These are phyloP conservation scores for Sarocladium strictum DNA, from an alignment of 2,329 filamentous ascomycete species.

Conservation along the genomic window DNA sequence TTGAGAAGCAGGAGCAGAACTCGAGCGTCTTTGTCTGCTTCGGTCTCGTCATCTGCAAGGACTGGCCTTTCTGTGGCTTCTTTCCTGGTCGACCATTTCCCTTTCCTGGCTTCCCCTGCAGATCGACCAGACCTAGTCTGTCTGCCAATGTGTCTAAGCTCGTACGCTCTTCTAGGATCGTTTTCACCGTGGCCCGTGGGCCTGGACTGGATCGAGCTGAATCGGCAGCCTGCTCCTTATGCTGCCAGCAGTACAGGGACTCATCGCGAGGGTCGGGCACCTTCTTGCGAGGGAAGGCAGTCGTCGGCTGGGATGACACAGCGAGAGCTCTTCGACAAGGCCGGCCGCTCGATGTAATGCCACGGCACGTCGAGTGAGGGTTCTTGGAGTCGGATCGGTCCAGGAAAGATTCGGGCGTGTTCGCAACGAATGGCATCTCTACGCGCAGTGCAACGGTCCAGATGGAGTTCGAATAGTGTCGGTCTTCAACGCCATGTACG, in stretches of 20 bases:
- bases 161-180: conserved; percentile 47
- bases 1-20: conserved; percentile 48
- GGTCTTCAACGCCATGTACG: too few species aligned
- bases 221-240: conserved; percentile 73
- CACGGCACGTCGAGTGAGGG: conserved; percentile 77
- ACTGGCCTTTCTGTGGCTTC: conserved; percentile 5
- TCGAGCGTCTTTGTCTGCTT: conserved; percentile 16
- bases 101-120: conserved; percentile 40
- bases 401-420: conserved; percentile 75
- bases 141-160: conserved; percentile 87
- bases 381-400: conserved; percentile 80
- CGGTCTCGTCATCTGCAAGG: not conserved
- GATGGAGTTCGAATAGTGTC: not conserved
- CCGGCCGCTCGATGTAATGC: conserved; percentile 74
- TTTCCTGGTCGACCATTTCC: conserved; percentile 15
- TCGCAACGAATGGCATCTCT: conserved; percentile 35
- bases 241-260: conserved; percentile 86
- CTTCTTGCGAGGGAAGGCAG: conserved; percentile 15
- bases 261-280: conserved; percentile 47
- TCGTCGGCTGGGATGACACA: conserved; percentile 29
- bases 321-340: conserved; percentile 73
- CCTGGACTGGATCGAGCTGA: conserved; percentile 41
- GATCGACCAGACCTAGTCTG: conserved; percentile 66
- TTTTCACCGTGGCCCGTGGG: conserved; percentile 35
- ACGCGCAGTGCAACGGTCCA: not conserved